phyloP scores from a whole-genome alignment of 192 early-diverging fungal genomes.

The Cetraspora pellucida region DNA sequence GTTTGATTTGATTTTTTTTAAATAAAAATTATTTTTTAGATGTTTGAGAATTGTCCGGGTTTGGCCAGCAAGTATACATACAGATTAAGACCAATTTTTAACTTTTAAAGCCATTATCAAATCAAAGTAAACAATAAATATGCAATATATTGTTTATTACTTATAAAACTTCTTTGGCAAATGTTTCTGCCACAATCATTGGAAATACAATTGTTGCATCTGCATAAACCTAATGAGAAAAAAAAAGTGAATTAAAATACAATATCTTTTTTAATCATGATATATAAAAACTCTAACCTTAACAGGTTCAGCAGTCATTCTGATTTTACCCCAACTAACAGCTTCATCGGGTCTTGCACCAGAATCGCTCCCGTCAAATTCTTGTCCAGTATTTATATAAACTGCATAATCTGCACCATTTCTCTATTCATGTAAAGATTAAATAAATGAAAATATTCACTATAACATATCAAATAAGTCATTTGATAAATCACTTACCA shows the following conservation, averaged over 20 bases:
- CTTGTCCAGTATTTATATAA: slow-evolving; percentile 96
- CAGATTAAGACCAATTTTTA: too few relatives aligned
- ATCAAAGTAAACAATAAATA: too few relatives aligned
- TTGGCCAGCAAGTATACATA: too few relatives aligned
- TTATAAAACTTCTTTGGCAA: slow-evolving; percentile 67
- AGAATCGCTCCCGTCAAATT: slow-evolving; percentile 98
- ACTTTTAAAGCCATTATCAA: too few relatives aligned
- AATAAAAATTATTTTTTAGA: too few relatives aligned
- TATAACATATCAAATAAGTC: not conserved
- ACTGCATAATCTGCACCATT: slow-evolving; percentile 98
- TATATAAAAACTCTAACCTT: slow-evolving; percentile 60
- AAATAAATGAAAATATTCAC: not conserved
- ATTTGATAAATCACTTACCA: slow-evolving; percentile 54
- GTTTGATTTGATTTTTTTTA: too few relatives aligned
- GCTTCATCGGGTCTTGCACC: slow-evolving; percentile 98
- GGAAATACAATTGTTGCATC: slow-evolving; percentile 94
- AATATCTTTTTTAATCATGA: not conserved
- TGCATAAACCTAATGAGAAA: slow-evolving; percentile 75
- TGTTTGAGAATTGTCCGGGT: too few relatives aligned
- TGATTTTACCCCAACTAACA: slow-evolving; percentile 98
- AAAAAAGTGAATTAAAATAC: not conserved
- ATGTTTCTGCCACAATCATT: slow-evolving; percentile 92
- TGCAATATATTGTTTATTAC: too few relatives aligned
- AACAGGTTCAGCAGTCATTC: slow-evolving; percentile 74
- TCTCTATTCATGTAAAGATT: slow-evolving; percentile 52